Conservation (phyloP, 2,329 filamentous ascomycete species). For the Mycocentrospora acerina region DNA sequence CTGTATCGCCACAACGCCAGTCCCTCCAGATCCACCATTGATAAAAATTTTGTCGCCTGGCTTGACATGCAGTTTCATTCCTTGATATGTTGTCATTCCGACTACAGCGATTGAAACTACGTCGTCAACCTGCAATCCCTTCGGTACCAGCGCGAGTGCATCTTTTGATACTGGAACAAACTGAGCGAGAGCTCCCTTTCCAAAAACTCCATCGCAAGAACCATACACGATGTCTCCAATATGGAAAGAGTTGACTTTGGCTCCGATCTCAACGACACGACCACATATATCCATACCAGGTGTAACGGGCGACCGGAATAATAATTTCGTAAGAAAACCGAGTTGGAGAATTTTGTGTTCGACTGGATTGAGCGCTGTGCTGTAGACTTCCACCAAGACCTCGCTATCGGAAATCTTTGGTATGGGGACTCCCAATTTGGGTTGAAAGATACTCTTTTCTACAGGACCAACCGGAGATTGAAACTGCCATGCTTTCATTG, state of each 20-base stretch:
- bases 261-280: neutral
- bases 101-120: slow-evolving; percentile 32
- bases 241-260: neutral
- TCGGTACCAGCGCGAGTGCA: slow-evolving; percentile 7
- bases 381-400: slow-evolving; percentile 1
- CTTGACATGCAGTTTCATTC: slow-evolving; percentile 29
- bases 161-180: slow-evolving; percentile 18
- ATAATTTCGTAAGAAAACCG: neutral
- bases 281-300: neutral
- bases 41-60: slow-evolving; percentile 55
- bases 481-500: slow-evolving; percentile 65
- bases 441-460: slow-evolving; percentile 53
- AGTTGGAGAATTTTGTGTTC: slow-evolving; percentile 3
- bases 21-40: slow-evolving; percentile 63
- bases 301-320: neutral
- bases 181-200: slow-evolving; percentile 32
- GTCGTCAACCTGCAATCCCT: slow-evolving; percentile 20
- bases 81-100: slow-evolving; percentile 38
- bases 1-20: slow-evolving; percentile 61
- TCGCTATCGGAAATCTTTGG: slow-evolving; percentile 13
- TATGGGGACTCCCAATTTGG: slow-evolving; percentile 48
- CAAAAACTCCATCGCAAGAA: slow-evolving; percentile 14
- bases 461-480: slow-evolving; percentile 48
- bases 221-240: slow-evolving; percentile 20
- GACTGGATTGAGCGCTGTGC: slow-evolving; percentile 1